Percentiles rank a stretch among this genome's conserved stretches.
These are phyloP conservation scores for Silene vulgaris DNA, from an alignment of 179 eudicot species.

Conservation along the genomic window DNA sequence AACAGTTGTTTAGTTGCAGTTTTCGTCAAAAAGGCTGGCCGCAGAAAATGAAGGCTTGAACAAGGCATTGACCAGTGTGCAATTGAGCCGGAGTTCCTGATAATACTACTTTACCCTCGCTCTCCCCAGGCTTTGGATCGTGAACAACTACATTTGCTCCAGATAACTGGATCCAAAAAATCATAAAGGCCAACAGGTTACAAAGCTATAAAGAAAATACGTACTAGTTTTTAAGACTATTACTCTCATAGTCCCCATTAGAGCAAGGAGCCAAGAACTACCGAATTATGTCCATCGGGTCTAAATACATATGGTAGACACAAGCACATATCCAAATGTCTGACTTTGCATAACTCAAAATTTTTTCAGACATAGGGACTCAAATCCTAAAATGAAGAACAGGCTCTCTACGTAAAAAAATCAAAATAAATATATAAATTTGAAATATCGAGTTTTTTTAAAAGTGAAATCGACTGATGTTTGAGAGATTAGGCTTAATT, in stretches of 20 bases:
- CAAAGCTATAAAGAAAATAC: background rate
- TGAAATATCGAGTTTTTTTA: background rate
- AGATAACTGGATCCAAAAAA: constrained; percentile 33
- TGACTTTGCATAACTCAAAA: background rate
- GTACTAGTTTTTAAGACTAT: background rate
- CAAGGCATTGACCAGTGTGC: constrained; percentile 43
- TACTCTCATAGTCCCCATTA: background rate
- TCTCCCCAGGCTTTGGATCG: constrained; percentile 44
- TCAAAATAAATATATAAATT: no score
- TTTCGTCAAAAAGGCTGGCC: constrained; percentile 31
- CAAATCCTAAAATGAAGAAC: background rate
- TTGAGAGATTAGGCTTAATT: background rate
- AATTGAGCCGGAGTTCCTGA: constrained; percentile 42
- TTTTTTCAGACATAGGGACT: background rate
- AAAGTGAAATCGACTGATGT: background rate
- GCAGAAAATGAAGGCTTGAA: constrained; percentile 48
- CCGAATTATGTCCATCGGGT: background rate
- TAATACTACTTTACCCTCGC: constrained; percentile 36
- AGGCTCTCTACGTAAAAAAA: background rate
- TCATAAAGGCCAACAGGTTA: background rate
- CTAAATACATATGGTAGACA: background rate
- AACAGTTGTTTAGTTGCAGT: background rate
- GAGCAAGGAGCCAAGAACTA: background rate
- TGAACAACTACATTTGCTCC: constrained; percentile 45
- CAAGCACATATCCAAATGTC: background rate